Evolutionary conservation across 2,329 filamentous ascomycete species (phyloP), one percentile per base, ranked within the genome.

Genomic region (Fusarium sp.): DNA sequence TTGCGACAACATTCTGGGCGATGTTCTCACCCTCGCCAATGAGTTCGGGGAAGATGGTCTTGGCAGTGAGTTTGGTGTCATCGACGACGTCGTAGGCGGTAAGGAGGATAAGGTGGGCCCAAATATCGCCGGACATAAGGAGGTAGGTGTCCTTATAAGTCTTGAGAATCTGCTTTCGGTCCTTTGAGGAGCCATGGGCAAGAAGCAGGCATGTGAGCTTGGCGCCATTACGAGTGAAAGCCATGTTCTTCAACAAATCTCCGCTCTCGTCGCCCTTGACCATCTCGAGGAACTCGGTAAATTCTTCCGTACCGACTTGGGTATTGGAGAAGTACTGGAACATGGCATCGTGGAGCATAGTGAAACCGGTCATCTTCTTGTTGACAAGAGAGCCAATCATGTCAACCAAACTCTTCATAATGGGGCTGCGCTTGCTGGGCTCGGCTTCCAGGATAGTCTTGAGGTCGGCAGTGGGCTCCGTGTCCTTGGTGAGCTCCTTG

Each of bases 271-370:
- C 96, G 45, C 94, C 94, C 85, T 97, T 97, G 79, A 99, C 87
- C 75, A 97, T 88, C 82, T 98, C 95, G 66, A 97, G 85, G 80
- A 98, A 98, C 77, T 97, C 95, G 38, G 87, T 93, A 47, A 94
- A 91, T 81, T 98, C 96, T 66, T 94, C 91, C 49, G 91, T 94
- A 7, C 93, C 95, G 9, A 90, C 86, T 74, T 93, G 92, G 52
- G 92, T 90, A 78, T 93, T 96, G 60, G 94, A 85, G 84, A 96
- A 98, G 83, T 98, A 99, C 81, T 99, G 96, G 68, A 98, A 87
- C 95, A 99, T 98, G 56, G 96, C 96, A 79, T 98, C 96, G 83
- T 99, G 97, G 26, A 99, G 90, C 89, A 99, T 97, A 5, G 96
- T 98, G 84, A 99, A 98, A 15, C 94, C 96, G 2, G 94, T 97